Percentiles rank a stretch among this genome's conserved stretches.
Conservation (phyloP, 176 grass and related monocot genomes). For the Guadua angustifolia region DNA sequence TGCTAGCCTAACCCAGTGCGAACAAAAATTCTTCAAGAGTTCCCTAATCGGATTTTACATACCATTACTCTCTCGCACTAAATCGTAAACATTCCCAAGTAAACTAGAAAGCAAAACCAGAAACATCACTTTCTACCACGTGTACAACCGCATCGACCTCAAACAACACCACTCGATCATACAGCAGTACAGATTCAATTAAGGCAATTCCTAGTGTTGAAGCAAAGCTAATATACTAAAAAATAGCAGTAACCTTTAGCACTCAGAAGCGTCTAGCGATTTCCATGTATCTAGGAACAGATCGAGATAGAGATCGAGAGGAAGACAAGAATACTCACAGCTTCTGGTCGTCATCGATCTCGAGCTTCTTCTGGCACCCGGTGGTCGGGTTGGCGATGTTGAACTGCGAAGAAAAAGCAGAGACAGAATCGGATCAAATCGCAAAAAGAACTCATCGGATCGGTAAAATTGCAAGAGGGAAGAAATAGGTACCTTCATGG, state of each 20-base stretch:
- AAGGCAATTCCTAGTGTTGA: too few relatives aligned
- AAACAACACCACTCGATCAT: background rate
- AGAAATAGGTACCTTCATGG: constrained; percentile 40
- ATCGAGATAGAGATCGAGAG: background rate
- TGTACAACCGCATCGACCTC: background rate
- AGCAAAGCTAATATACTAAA: background rate
- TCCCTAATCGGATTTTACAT: background rate
- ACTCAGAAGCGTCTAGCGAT: background rate
- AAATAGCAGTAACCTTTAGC: background rate
- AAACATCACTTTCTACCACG: background rate
- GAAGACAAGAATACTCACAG: constrained; percentile 52
- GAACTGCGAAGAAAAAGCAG: constrained; percentile 46
- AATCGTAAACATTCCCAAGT: background rate
- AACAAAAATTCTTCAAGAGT: background rate
- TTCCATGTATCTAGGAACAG: background rate
- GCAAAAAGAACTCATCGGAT: background rate
- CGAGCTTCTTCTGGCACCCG: constrained; percentile 87
- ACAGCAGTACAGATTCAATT: background rate
- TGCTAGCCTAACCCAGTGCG: background rate
- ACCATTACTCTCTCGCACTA: background rate
- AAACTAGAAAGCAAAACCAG: background rate
- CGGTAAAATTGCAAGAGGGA: too few relatives aligned
- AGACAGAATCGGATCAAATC: background rate
- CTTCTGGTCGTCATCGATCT: constrained; percentile 94
- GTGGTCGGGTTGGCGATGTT: constrained; percentile 85